These are phyloP conservation scores for Tricholoma hemisulphureum DNA, from an alignment of 768 basidiomycete genomes.

Conservation along the genomic window DNA sequence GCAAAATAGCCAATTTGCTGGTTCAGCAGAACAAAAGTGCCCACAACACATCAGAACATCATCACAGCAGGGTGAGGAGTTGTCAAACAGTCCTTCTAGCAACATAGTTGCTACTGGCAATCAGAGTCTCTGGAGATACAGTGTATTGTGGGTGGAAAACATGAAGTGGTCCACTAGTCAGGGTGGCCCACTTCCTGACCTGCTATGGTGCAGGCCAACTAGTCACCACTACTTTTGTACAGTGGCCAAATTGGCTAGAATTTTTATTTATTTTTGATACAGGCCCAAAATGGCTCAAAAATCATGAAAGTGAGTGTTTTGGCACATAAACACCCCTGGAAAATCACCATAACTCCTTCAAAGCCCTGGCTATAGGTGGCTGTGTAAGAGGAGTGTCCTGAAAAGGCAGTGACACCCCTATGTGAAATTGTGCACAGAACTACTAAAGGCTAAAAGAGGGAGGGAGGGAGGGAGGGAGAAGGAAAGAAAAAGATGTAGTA, in stretches of 20 bases:
- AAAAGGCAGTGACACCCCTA: no score
- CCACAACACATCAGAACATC: constrained; percentile 1
- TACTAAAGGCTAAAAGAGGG: not conserved
- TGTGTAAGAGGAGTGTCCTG: no score
- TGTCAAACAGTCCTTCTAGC: not conserved
- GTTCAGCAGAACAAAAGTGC: not conserved
- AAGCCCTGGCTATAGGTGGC: no score
- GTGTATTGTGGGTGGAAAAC: not conserved
- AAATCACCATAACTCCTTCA: no score
- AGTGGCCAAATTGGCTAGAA: no score
- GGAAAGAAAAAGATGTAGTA: not conserved
- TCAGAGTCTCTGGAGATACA: not conserved
- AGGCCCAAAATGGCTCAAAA: no score
- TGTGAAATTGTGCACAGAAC: no score
- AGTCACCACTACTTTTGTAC: no score
- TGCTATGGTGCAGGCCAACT: no score
- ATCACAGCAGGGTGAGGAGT: not conserved
- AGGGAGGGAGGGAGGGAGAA: not conserved
- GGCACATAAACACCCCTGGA: no score
- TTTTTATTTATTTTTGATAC: no score
- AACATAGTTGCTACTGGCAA: not conserved
- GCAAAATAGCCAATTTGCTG: constrained; percentile 1
- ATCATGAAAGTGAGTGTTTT: no score
- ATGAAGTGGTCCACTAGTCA: not conserved
- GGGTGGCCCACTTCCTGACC: constrained; percentile 1